Conservation (phyloP, 208 protist species). For the Phytomonas sp. region DNA sequence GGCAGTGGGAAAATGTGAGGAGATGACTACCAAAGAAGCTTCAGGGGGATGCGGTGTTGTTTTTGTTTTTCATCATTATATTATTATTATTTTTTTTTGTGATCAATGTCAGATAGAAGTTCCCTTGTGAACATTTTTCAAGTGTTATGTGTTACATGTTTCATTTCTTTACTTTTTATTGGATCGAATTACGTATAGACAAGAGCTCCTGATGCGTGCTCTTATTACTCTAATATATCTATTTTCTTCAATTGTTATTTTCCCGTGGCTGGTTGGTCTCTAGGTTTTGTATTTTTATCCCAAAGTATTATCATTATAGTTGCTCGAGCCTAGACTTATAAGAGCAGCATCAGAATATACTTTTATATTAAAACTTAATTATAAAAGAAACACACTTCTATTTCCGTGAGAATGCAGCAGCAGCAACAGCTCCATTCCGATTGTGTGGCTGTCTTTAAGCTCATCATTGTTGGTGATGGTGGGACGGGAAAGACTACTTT, state of each 20-base stretch:
- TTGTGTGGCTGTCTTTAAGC: constrained; percentile 93
- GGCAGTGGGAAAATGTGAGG: background rate
- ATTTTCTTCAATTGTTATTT: constrained; percentile 16
- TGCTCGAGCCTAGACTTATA: background rate
- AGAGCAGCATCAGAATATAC: constrained; percentile 2
- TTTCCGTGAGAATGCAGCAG: constrained; percentile 6
- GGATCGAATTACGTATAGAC: background rate
- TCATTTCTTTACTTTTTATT: constrained; percentile 9
- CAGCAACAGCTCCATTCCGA: constrained; percentile 29
- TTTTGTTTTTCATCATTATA: constrained; percentile 11
- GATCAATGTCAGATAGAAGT: constrained; percentile 5
- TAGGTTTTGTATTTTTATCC: constrained; percentile 11
- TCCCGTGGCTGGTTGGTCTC: constrained; percentile 4
- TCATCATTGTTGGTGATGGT: constrained; percentile 99
- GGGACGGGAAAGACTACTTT: constrained; percentile 99
- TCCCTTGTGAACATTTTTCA: background rate
- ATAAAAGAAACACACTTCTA: constrained; percentile 1
- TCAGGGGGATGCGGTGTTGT: background rate
- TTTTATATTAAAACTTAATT: constrained; percentile 6
- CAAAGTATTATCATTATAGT: constrained; percentile 6
- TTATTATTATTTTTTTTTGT: constrained; percentile 14
- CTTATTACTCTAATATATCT: constrained; percentile 11
- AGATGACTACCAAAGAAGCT: constrained; percentile 6
- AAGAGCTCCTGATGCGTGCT: background rate
- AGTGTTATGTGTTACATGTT: background rate